Conservation (phyloP, 2,329 filamentous ascomycete genomes). For the Calonectria honghensis region DNA sequence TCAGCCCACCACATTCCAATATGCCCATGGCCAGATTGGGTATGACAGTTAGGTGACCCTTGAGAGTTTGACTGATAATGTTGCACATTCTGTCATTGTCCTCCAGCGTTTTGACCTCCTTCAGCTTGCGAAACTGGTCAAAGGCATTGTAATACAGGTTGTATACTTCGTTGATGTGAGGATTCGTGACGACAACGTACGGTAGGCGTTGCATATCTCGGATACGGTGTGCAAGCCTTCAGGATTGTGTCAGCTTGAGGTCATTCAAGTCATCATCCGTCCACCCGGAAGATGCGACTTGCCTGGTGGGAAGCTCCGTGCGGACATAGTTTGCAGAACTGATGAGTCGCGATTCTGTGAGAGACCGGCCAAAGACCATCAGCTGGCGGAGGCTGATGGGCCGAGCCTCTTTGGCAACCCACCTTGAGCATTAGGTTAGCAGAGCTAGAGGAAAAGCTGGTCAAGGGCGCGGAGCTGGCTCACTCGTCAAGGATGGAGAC, state of each 20-base stretch:
- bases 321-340: slow-evolving; percentile 98
- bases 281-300: slow-evolving; percentile 42
- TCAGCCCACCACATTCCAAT: slow-evolving; percentile 88
- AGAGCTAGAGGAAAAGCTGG: slow-evolving; percentile 32
- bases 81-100: slow-evolving; percentile 94
- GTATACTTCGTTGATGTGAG: slow-evolving; percentile 95
- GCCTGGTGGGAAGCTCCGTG: slow-evolving; percentile 87
- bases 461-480: slow-evolving; percentile 52
- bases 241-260: slow-evolving; percentile 39
- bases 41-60: slow-evolving; percentile 93
- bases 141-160: slow-evolving; percentile 98
- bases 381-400: slow-evolving; percentile 98
- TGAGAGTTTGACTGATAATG: slow-evolving; percentile 85
- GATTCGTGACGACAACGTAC: slow-evolving; percentile 96
- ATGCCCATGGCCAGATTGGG: slow-evolving; percentile 96
- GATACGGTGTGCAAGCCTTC: slow-evolving; percentile 91
- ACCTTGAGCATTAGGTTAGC: slow-evolving; percentile 72
- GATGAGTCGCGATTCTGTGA: slow-evolving; percentile 92
- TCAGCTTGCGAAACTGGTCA: slow-evolving; percentile 88
- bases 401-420: slow-evolving; percentile 92
- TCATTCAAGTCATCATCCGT: background rate
- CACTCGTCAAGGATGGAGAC: slow-evolving; percentile 80
- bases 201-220: slow-evolving; percentile 98
- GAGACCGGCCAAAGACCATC: slow-evolving; percentile 95
- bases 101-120: slow-evolving; percentile 88